A percentile compares a stretch with the other conserved stretches of the same genome.
phyloP scores from a whole-genome alignment of 345 rosid species.

The Isatis tinctoria region DNA sequence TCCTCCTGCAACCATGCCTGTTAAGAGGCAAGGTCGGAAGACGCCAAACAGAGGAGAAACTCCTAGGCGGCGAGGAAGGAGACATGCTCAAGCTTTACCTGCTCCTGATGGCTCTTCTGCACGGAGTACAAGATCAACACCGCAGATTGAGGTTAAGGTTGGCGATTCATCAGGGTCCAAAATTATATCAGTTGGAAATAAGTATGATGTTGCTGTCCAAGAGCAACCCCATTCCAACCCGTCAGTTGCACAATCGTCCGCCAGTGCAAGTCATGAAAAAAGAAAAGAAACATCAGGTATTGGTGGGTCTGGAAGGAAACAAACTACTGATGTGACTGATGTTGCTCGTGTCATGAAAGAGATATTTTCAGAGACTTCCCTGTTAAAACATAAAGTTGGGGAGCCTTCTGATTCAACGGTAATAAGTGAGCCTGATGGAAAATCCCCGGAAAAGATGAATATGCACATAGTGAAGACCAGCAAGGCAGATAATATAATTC shows the following conservation, averaged over 20 bases:
- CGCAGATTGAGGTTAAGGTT: constrained; percentile 27
- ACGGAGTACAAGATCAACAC: constrained; percentile 37
- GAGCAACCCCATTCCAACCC: constrained; percentile 24
- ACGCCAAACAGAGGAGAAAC: constrained; percentile 41
- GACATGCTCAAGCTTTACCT: constrained; percentile 34
- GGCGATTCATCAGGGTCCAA: constrained; percentile 28
- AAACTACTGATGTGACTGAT: constrained; percentile 49
- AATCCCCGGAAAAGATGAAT: neutral
- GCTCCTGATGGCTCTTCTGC: constrained; percentile 44
- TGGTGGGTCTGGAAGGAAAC: constrained; percentile 44
- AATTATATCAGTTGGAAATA: constrained; percentile 22
- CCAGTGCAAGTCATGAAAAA: constrained; percentile 18
- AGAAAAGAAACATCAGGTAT: constrained; percentile 17
- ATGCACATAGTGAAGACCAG: neutral
- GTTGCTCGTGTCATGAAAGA: constrained; percentile 68
- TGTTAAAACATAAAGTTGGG: constrained; percentile 41
- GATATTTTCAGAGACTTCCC: constrained; percentile 50
- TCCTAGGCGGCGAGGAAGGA: constrained; percentile 62
- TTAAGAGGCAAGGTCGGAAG: constrained; percentile 43
- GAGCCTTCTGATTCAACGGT: constrained; percentile 29
- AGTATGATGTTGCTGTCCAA: constrained; percentile 42
- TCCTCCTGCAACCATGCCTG: constrained; percentile 21
- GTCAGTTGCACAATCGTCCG: neutral
- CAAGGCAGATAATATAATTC: constrained; percentile 2
- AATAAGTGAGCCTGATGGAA: neutral